Evolutionary conservation across 1,139 yeast species (phyloP), one percentile per base, ranked within the genome.

Genomic region (Candida sanyaensis): DNA sequence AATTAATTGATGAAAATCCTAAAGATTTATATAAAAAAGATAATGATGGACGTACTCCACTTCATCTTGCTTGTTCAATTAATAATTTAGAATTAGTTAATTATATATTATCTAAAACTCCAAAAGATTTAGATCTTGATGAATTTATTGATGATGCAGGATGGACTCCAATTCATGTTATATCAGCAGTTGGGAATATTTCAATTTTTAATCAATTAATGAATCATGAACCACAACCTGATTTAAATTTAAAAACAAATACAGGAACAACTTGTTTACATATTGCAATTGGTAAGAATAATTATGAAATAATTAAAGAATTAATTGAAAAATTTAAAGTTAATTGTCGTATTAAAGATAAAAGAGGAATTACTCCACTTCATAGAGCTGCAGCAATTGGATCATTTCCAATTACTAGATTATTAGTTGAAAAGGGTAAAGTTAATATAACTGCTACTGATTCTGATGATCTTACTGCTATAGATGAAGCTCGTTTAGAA

Each of bases 401-500:
- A 6, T 79, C 86, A 1, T 62, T 71, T 29, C 80, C 80, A 2
- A 64, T 87, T 17, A 77, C 83, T 26, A 68, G 74, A 46, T 61
- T 76, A 31, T 62, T 86, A 40, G 77, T 81, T 3, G 72, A 77
- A n/a, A 68, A 73, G 7, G 79, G 81, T 10, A 78, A 78, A 46
- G 81, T 86, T 2, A 87, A 89, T 17, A 62, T 91, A 27, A 88
- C 90, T 59, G 75, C 83, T 5, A 77, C 80, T 38, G 98, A 92
- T 61, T 57, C 59, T 17, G 76, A 78, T 45, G 96, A 96, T 0
- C 89, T 95, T 92, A 88, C 96, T 0, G 84, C 96, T 0, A 65
- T 92, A 55, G 96, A 90, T 64, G 96, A 90, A 64, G 97, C 98
- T 0, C 68, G 88, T 47, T 93, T 97, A 0, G 99, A 92, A 63